Percentiles rank a stretch among this genome's conserved stretches.
These are phyloP conservation scores for Chrysochromulina parva DNA, from an alignment of 78 protist species.

Conservation along the genomic window DNA sequence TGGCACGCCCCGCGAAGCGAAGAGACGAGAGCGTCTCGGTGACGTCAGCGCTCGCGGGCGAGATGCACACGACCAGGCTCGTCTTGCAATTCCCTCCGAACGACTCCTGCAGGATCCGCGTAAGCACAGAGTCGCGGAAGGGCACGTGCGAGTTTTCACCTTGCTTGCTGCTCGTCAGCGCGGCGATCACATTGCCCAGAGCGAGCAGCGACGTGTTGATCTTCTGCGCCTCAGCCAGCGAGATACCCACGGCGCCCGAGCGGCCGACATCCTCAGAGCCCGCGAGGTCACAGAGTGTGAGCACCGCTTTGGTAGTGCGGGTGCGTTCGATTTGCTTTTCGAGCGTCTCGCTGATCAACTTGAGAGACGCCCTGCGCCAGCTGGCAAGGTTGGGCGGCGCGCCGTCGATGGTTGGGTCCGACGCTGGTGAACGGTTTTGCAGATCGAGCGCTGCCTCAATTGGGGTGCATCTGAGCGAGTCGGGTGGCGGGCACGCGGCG, in stretches of 20 bases:
- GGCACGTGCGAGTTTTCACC: too few species aligned
- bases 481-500: too few species aligned
- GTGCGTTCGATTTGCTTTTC: too few species aligned
- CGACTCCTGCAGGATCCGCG: background rate
- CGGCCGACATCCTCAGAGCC: background rate
- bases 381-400: too few species aligned
- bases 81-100: background rate
- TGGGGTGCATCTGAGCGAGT: too few species aligned
- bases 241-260: background rate
- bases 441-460: too few species aligned
- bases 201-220: conserved; percentile 56
- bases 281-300: too few species aligned
- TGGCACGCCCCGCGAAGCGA: background rate
- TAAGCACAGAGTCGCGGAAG: background rate
- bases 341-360: too few species aligned
- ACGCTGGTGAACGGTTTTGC: too few species aligned
- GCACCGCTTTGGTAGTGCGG: too few species aligned
- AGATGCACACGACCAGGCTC: background rate
- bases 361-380: too few species aligned
- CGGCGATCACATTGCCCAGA: conserved; percentile 46
- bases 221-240: background rate
- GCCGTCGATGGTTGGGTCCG: too few species aligned
- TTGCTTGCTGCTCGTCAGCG: background rate
- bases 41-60: background rate
- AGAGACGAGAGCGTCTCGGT: background rate